phyloP scores from a whole-genome alignment of 352 stramenopile genomes.

The Globisporangium lucens region DNA sequence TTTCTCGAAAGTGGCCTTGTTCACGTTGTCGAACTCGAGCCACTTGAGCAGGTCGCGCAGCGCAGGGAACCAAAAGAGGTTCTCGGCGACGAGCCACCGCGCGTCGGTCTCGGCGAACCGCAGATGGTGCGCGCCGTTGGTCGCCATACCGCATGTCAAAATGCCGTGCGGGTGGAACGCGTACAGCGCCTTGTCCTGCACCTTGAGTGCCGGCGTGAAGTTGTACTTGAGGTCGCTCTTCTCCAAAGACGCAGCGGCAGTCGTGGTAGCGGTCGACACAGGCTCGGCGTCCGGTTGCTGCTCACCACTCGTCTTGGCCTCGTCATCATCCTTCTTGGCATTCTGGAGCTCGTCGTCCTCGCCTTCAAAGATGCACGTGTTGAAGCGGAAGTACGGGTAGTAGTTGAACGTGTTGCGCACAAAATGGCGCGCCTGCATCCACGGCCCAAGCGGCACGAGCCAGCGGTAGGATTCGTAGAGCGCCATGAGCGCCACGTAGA shows the following conservation, averaged over 20 bases:
- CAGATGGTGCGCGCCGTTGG: conserved; percentile 55
- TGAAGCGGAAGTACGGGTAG: conserved; percentile 39
- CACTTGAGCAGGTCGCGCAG: conserved; percentile 70
- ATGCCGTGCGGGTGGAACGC: conserved; percentile 71
- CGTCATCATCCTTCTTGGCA: neutral
- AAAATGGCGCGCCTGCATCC: conserved; percentile 25
- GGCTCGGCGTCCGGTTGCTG: conserved; percentile 7
- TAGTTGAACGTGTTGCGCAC: conserved; percentile 22
- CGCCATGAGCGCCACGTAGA: conserved; percentile 30
- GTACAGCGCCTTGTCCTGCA: conserved; percentile 44
- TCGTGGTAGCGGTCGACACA: neutral
- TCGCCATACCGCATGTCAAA: conserved; percentile 44
- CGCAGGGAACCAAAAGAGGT: conserved; percentile 66
- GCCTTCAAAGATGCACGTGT: conserved; percentile 33
- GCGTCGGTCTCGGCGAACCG: conserved; percentile 43
- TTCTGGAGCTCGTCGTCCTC: neutral
- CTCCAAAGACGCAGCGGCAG: neutral
- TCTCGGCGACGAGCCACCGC: conserved; percentile 64
- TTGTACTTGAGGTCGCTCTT: conserved; percentile 11
- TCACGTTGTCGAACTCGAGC: conserved; percentile 56
- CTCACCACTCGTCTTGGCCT: conserved; percentile 12
- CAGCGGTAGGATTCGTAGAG: conserved; percentile 51
- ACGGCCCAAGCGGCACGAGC: conserved; percentile 28
- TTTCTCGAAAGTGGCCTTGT: conserved; percentile 42
- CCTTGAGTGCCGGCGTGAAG: conserved; percentile 31